Evolutionary conservation across 257 asterid genomes (phyloP).

Genomic region (Primulina eburnea): DNA sequence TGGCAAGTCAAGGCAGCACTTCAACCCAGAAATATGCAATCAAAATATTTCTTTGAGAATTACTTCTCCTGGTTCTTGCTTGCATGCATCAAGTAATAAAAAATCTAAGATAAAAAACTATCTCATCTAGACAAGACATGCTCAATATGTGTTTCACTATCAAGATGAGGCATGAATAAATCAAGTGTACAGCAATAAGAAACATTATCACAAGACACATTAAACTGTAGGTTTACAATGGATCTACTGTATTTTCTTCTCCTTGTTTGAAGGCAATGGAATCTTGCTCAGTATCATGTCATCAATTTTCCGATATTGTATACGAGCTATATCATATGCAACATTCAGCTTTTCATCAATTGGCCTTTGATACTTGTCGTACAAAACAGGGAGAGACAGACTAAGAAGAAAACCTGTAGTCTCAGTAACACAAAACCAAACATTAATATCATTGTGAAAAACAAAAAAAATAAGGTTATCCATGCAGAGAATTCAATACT

Average conservation of each 20-base stretch:
- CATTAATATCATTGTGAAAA: background rate
- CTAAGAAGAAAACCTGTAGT: constrained; percentile 66
- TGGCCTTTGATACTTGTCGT: constrained; percentile 72
- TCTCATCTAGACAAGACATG: background rate
- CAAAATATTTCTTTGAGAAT: background rate
- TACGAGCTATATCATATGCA: constrained; percentile 41
- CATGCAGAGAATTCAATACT: constrained; percentile 25
- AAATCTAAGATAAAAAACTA: background rate
- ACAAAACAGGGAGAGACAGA: constrained; percentile 68
- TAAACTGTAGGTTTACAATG: constrained; percentile 26
- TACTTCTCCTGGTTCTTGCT: background rate
- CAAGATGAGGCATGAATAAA: background rate
- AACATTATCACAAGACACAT: background rate
- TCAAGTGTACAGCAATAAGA: background rate
- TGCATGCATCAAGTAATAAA: background rate
- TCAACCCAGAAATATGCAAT: background rate
- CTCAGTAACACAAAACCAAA: constrained; percentile 12
- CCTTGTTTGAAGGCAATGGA: constrained; percentile 49
- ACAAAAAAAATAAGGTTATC: constrained; percentile 1
- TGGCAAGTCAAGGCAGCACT: background rate
- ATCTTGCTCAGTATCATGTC: constrained; percentile 48
- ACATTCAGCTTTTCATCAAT: constrained; percentile 63
- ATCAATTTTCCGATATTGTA: constrained; percentile 54
- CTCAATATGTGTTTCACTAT: background rate
- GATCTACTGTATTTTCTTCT: constrained; percentile 69